phyloP scores from a whole-genome alignment of 176 grass and related monocot species.

The Alopecurus myosuroides region DNA sequence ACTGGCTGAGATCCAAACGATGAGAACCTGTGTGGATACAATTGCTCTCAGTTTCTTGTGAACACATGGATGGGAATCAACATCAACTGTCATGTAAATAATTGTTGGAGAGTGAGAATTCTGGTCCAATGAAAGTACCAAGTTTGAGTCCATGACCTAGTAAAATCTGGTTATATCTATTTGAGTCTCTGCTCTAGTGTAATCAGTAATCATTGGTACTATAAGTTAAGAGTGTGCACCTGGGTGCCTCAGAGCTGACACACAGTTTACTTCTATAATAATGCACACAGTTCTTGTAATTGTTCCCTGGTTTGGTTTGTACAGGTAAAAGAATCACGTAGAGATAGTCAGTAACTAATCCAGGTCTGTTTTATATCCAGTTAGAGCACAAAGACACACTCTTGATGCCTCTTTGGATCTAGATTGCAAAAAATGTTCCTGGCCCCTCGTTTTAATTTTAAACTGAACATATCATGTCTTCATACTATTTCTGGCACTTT shows the following conservation, averaged over 20 bases:
- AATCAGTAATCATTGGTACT: not conserved
- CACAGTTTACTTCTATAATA: not conserved
- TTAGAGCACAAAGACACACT: not conserved
- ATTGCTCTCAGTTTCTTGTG: not conserved
- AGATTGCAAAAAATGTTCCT: not conserved
- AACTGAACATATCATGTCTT: not conserved
- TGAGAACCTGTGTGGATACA: not conserved
- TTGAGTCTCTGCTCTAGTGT: not conserved
- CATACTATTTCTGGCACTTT: not conserved
- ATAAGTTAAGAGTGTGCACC: not conserved
- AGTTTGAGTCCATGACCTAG: not conserved
- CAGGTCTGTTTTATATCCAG: not conserved
- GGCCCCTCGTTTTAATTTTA: not conserved
- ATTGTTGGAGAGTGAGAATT: not conserved
- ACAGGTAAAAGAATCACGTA: not conserved
- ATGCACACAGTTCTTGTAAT: not conserved
- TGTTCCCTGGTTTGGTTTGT: not conserved
- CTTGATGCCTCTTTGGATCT: not conserved
- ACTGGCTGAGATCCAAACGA: not conserved
- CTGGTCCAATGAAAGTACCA: not conserved
- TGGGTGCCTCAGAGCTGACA: not conserved
- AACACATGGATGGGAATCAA: not conserved
- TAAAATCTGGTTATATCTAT: not conserved
- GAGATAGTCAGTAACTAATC: not conserved
- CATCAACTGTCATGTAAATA: not conserved